These are phyloP conservation scores for Linnemannia elongata DNA, from an alignment of 192 early-diverging fungal species.

Conservation along the genomic window DNA sequence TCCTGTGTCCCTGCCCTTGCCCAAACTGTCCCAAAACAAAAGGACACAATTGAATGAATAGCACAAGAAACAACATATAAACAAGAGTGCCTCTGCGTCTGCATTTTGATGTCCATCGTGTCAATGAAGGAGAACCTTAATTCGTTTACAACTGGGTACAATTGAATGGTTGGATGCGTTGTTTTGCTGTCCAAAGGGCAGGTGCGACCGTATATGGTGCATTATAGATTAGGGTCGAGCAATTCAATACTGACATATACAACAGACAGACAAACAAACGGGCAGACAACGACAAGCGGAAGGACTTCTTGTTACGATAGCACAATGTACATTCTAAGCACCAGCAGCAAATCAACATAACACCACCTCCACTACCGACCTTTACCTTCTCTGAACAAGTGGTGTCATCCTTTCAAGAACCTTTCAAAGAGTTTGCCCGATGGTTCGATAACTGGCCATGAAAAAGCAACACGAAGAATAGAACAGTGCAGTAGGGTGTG, in stretches of 20 bases:
- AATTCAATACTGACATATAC: no score
- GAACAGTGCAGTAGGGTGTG: no score
- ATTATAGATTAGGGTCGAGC: no score
- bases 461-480: no score
- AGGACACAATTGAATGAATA: neutral
- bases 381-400: no score
- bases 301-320: neutral
- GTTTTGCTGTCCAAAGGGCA: neutral
- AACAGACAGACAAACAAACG: no score
- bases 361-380: neutral
- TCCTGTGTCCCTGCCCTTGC: neutral
- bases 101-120: neutral
- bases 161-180: neutral
- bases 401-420: no score
- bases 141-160: neutral
- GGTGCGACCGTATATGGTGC: no score
- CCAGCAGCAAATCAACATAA: neutral
- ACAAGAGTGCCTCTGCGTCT: neutral
- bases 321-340: neutral
- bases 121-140: neutral
- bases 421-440: no score
- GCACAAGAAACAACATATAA: neutral
- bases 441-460: no score
- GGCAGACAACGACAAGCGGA: no score
- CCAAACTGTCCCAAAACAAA: neutral